Conservation (phyloP, 108 stramenopile genomes). For the Chaetoceros tenuissimus region DNA sequence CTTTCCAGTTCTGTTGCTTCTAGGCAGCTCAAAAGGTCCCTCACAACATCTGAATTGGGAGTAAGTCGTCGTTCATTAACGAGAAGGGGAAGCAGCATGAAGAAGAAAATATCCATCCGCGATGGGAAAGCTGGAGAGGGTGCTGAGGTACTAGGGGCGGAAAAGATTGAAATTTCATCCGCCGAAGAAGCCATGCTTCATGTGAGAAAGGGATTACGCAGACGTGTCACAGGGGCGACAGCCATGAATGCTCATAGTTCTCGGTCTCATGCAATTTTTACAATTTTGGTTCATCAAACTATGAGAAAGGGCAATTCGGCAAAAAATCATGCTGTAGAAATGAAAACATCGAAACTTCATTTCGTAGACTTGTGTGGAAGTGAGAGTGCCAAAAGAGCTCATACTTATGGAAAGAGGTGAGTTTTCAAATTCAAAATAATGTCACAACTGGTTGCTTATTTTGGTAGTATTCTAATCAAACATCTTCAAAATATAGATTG, state of each 20-base stretch:
- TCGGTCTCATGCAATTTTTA: constrained; percentile 87
- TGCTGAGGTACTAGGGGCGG: constrained; percentile 82
- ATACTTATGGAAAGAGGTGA: constrained; percentile 51
- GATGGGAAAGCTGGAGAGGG: constrained; percentile 46
- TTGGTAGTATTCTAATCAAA: not conserved
- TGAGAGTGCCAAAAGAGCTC: constrained; percentile 63
- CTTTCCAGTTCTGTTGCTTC: not conserved
- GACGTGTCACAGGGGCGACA: constrained; percentile 86
- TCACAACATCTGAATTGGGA: not conserved
- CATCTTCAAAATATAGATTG: constrained; percentile 15
- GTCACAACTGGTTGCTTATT: too few relatives aligned
- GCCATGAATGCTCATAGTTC: constrained; percentile 79
- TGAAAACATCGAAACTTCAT: constrained; percentile 47
- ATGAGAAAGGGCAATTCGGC: constrained; percentile 25
- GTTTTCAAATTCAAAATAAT: not conserved
- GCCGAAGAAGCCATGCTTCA: constrained; percentile 80
- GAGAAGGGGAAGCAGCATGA: too few relatives aligned
- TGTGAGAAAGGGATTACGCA: constrained; percentile 66
- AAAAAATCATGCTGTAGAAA: not conserved
- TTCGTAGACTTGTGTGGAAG: constrained; percentile 77
- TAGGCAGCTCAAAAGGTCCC: not conserved
- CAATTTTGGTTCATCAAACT: constrained; percentile 60
- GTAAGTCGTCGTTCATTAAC: not conserved
- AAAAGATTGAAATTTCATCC: constrained; percentile 51
- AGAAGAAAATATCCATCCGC: constrained; percentile 57